These are phyloP conservation scores for Trametes versicolor DNA, from an alignment of 1,284 basidiomycete species.

Conservation along the genomic window DNA sequence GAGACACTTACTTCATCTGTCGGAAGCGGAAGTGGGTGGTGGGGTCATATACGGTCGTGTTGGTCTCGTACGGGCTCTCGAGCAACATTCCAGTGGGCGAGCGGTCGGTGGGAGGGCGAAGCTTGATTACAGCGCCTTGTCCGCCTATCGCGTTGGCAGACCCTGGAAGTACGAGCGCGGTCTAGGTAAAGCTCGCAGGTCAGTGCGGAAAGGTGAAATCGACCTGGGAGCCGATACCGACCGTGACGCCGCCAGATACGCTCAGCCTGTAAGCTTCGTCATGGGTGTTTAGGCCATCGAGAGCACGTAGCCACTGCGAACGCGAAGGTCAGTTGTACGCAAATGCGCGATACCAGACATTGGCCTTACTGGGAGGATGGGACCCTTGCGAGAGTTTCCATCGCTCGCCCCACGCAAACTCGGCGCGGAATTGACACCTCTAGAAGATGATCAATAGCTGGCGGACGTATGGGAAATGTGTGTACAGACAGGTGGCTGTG, in stretches of 20 bases:
- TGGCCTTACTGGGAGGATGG: constrained; percentile 48
- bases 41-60: constrained; percentile 44
- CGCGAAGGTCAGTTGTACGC: too few relatives aligned
- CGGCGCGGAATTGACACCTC: constrained; percentile 34
- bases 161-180: constrained; percentile 58
- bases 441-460: background rate
- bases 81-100: constrained; percentile 57
- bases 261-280: constrained; percentile 49
- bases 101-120: constrained; percentile 53
- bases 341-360: background rate
- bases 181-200: constrained; percentile 25
- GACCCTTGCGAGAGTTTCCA: constrained; percentile 49
- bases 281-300: constrained; percentile 57
- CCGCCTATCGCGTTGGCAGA: constrained; percentile 55
- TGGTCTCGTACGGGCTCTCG: constrained; percentile 56
- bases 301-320: constrained; percentile 52
- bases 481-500: constrained; percentile 38
- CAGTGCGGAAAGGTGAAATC: background rate
- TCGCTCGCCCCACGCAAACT: constrained; percentile 44
- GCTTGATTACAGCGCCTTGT: constrained; percentile 58
- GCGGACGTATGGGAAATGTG: background rate
- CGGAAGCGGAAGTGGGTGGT: constrained; percentile 52
- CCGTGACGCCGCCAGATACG: constrained; percentile 57
- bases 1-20: constrained; percentile 51
- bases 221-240: background rate